Evolutionary conservation across 2,329 filamentous ascomycete genomes (phyloP), one percentile per base, ranked within the genome.

Genomic region (Chrysoporthe deuterocubensis): DNA sequence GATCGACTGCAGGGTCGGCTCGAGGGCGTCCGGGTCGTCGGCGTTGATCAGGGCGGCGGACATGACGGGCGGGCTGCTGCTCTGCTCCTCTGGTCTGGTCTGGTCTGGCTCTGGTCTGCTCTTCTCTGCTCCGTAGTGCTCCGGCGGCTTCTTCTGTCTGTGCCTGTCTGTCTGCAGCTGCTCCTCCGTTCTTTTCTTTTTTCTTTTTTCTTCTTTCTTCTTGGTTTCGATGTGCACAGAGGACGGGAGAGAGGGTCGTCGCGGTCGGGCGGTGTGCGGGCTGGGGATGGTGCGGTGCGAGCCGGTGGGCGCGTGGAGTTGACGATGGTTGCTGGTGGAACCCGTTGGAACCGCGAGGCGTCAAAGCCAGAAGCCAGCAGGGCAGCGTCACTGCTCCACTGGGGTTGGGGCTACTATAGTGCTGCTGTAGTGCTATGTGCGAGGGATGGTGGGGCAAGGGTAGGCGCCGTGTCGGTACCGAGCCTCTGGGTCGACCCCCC

Each of bases 1-100:
- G 77, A 99, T 94, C 72, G 92, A 92, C 83, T 97, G 92, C 76
- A 99, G 92, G 64, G 92, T 93, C 60, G 96, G 94, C 83, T 97
- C 94, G 83, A 98, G 90, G 74, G 88, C 84, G 78, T 94, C 92
- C 76, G 92, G 91, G 80, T 92, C 90, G 73, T 81, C 79, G 73
- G 82, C 81, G 62, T 86, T 76, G 60, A 85, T 72, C 62, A 84
- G 81, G 64, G 77, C 65, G 71, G 67, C 64, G 18, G 81, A 79
- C 79, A 82, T 81, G 64, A 65, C 73, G 71, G 71, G 63, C 26
- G 26, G 2, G 26, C 2, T 26, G 26, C 2, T 26, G 2, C 2
- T 26, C 26, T 26, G 26, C 26, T 26, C 26, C 26, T 26, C 26
- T 26, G 26, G 26, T 26, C 26, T 26, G 26, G 26, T 26, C 26